These are phyloP conservation scores for Aleurites moluccanus DNA, from an alignment of 441 rosid genomes.

Conservation along the genomic window DNA sequence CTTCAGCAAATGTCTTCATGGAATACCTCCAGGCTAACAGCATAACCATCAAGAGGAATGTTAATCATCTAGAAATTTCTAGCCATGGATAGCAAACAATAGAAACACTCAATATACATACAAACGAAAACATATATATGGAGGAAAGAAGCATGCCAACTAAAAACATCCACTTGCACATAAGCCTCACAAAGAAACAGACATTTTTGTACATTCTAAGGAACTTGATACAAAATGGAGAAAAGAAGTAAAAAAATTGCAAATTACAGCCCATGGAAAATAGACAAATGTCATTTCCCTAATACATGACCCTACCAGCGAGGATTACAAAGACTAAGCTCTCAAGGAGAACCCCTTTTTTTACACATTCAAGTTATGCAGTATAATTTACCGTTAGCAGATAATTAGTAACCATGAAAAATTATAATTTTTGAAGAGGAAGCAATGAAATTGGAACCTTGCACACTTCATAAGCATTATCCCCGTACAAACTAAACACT, in stretches of 20 bases:
- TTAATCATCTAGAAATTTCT: neutral
- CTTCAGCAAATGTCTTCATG: neutral
- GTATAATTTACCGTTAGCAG: neutral
- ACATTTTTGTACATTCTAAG: neutral
- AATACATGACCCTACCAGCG: neutral
- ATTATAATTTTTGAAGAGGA: neutral
- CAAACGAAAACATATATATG: neutral
- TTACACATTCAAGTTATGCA: neutral
- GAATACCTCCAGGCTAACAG: neutral
- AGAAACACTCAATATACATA: neutral
- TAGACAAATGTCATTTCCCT: neutral
- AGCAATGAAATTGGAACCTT: neutral
- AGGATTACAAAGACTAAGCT: neutral
- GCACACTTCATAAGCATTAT: neutral
- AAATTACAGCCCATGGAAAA: neutral
- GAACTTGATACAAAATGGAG: neutral
- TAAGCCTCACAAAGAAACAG: neutral
- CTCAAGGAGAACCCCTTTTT: neutral
- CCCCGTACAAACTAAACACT: neutral
- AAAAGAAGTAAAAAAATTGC: neutral
- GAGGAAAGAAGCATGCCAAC: neutral
- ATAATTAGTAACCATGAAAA: neutral
- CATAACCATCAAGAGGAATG: neutral
- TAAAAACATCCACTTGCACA: neutral
- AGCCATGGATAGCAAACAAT: neutral